Percentiles rank a stretch among this genome's conserved stretches.
Conservation (phyloP, 148 eudicot species). For the Cornus suecica region DNA sequence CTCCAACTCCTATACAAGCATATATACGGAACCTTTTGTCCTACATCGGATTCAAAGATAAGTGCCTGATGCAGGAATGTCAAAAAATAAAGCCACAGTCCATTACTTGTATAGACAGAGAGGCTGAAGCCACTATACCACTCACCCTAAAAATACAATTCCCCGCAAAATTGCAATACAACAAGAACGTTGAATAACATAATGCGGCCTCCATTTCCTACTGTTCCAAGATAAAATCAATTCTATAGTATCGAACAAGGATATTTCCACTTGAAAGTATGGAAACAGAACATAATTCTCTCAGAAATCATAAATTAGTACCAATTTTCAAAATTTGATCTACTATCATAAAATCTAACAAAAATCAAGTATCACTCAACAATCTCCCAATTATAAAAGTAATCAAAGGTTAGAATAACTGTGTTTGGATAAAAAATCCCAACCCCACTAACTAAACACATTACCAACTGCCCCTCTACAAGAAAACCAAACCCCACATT, state of each 20-base stretch:
- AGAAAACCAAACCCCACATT: background rate
- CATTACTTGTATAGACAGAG: no score
- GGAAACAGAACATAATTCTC: background rate
- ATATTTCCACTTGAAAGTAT: background rate
- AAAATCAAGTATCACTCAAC: background rate
- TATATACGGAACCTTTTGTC: background rate
- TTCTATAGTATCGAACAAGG: background rate
- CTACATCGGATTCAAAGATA: background rate
- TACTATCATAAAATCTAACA: background rate
- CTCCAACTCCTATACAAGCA: background rate
- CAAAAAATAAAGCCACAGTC: no score
- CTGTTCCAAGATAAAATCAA: background rate
- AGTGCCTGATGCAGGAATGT: background rate
- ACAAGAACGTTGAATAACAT: background rate
- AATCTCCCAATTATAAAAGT: background rate
- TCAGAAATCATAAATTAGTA: background rate
- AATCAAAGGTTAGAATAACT: background rate
- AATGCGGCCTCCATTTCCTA: background rate
- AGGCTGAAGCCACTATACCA: no score
- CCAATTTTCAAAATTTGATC: background rate
- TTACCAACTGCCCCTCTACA: background rate
- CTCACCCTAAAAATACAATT: no score
- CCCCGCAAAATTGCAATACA: no score
- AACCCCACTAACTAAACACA: background rate
- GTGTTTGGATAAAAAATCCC: background rate